phyloP scores from a whole-genome alignment of 495 filamentous ascomycete species.

The Talaromyces proteolyticus region DNA sequence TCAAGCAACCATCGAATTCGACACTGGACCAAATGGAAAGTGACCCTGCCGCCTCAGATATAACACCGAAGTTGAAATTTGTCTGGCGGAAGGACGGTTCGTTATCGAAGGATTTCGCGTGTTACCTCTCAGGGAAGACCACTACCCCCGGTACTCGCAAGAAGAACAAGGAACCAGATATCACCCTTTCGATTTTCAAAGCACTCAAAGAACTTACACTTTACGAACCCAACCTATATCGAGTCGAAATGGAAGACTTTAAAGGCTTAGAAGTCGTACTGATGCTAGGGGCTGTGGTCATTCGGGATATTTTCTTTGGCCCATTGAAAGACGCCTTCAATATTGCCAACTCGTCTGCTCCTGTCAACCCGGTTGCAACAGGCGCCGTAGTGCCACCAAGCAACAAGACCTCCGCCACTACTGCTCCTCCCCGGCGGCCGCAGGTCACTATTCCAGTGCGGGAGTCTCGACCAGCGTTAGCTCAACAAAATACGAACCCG shows the following conservation, averaged over 20 bases:
- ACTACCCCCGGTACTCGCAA: conserved; percentile 55
- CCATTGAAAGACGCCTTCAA: conserved; percentile 72
- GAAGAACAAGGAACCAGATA: conserved; percentile 87
- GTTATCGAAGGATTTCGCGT: conserved; percentile 76
- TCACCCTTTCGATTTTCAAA: conserved; percentile 78
- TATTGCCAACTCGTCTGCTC: conserved; percentile 42
- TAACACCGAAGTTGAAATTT: conserved; percentile 77
- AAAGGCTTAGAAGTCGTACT: conserved; percentile 90
- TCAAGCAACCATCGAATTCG: conserved; percentile 70
- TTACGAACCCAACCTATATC: conserved; percentile 85
- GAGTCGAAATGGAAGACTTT: conserved; percentile 89
- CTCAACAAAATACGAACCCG: conserved; percentile 33
- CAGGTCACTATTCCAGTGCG: conserved; percentile 14
- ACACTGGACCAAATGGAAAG: conserved; percentile 69
- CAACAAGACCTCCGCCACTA: conserved; percentile 7
- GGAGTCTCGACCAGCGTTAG: conserved; percentile 12
- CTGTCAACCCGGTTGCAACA: conserved; percentile 9
- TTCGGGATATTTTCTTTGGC: conserved; percentile 78
- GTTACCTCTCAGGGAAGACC: conserved; percentile 71
- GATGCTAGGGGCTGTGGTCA: conserved; percentile 74
- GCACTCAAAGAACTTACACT: conserved; percentile 67
- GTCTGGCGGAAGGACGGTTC: conserved; percentile 90
- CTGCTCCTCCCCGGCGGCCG: background rate
- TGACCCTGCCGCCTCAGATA: conserved; percentile 59
- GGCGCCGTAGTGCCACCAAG: background rate